Evolutionary conservation across 176 grass and related monocot species (phyloP), one percentile per base, ranked within the genome.

Genomic region (Dendrocalamus sinicus): DNA sequence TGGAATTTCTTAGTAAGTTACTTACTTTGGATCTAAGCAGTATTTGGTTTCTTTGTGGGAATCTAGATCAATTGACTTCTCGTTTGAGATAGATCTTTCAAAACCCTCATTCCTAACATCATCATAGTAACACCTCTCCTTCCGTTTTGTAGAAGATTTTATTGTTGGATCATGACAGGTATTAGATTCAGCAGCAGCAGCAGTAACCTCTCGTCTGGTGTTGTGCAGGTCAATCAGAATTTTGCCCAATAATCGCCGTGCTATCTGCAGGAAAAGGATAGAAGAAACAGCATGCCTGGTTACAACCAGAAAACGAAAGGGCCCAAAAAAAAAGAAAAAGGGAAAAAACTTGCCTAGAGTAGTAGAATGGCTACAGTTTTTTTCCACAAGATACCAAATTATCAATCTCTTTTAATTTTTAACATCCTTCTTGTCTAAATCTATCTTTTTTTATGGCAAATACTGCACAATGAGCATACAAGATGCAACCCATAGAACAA

Each of bases 1-100:
- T 54, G 43, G 60, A 58, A 58, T 81, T 73, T 53, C 35, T 43
- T 73, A 39, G 77, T 65, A 70, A 63, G 62, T 68, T 83, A 69
- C 87, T 84, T 73, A 98, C 95, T 93, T 98, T 60, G 95, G 93
- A 90, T 98, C 95, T 81, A 98, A 86, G 89, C 95, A 94, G 85
- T 95, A 98, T 93, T 95, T 93, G 61, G 91, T 98, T 91, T 98
- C 95, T 85, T 90, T 87, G 72, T 98, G 87, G 10, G 89, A 90
- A 53, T 93, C 91, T 83, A 86, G 81, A 81, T 83, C 85, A 68
- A 89, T 70, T 16, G 78, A 89, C 22, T 89, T 92, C 57, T 93
- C 84, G 45, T 83, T 86, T 69, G 89, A 88, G 26, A 39, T 83
- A 67, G 91, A 59, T 72, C 83, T 89, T 85, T 89, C 80, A 71